These are phyloP conservation scores for Aspergillus sparsus DNA, from an alignment of 495 filamentous ascomycete genomes.

Conservation along the genomic window DNA sequence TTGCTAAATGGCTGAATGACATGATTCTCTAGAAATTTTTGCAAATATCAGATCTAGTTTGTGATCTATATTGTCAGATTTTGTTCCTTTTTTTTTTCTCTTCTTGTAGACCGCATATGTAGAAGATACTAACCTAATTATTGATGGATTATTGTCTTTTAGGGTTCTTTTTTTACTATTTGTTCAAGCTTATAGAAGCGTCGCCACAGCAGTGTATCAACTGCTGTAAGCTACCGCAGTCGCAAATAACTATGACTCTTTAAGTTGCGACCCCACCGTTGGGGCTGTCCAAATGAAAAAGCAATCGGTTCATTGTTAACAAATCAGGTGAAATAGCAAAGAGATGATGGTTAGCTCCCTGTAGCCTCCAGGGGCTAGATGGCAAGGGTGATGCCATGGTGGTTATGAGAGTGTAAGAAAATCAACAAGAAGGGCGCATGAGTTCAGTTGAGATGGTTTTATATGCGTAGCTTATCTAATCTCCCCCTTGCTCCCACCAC, in stretches of 20 bases:
- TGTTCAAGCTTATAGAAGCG: constrained; percentile 10
- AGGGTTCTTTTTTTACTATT: neutral
- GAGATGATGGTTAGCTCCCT: constrained; percentile 21
- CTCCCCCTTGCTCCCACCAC: constrained; percentile 10
- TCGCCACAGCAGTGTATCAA: constrained; percentile 39
- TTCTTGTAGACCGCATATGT: no score
- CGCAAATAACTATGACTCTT: constrained; percentile 18
- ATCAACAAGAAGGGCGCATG: neutral
- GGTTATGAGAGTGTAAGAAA: constrained; percentile 17
- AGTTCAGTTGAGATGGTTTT: constrained; percentile 2
- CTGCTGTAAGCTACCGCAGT: constrained; percentile 34
- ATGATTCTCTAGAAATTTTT: constrained; percentile 32
- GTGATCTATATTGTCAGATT: neutral
- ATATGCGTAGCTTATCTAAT: constrained; percentile 27
- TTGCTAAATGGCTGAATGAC: constrained; percentile 54
- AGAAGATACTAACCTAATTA: neutral
- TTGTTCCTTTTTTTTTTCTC: no score
- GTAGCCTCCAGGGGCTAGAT: constrained; percentile 35
- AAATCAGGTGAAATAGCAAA: constrained; percentile 22
- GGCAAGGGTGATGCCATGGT: constrained; percentile 35
- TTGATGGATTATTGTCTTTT: neutral
- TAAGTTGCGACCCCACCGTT: constrained; percentile 69
- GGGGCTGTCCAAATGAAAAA: constrained; percentile 62
- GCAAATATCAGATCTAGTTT: constrained; percentile 19
- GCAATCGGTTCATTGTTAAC: constrained; percentile 31